Conservation (phyloP, 1,284 basidiomycete genomes). For the Lentinus polychrous region DNA sequence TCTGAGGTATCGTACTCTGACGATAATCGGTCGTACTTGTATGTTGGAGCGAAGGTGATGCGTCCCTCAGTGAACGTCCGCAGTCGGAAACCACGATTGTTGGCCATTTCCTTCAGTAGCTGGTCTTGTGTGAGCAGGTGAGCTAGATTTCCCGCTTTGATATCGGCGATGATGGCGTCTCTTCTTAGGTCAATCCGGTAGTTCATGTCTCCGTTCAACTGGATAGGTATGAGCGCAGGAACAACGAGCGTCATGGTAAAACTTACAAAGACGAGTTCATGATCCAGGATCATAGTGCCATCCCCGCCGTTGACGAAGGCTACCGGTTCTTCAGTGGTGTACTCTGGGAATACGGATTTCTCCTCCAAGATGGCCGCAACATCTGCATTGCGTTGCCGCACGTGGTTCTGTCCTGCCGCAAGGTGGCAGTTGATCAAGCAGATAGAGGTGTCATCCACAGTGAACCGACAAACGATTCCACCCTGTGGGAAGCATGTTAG, state of each 20-base stretch:
- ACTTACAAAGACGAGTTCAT: constrained; percentile 88
- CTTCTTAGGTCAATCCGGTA: constrained; percentile 92
- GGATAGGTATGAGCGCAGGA: not conserved
- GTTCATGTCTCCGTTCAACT: constrained; percentile 82
- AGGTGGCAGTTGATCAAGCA: constrained; percentile 97
- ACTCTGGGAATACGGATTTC: constrained; percentile 58
- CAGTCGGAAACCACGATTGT: constrained; percentile 82
- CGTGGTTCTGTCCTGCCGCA: constrained; percentile 85
- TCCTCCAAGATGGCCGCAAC: constrained; percentile 82
- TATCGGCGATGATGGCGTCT: constrained; percentile 68
- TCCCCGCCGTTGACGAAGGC: constrained; percentile 88
- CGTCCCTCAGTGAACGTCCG: constrained; percentile 80
- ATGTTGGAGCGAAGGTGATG: constrained; percentile 83
- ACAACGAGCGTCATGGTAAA: constrained; percentile 2
- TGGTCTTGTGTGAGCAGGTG: constrained; percentile 80
- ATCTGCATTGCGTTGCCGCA: constrained; percentile 82
- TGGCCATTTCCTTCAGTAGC: constrained; percentile 80
- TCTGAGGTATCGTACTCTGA: constrained; percentile 82
- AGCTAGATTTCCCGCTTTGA: constrained; percentile 59
- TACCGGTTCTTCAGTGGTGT: constrained; percentile 39
- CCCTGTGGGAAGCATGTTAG: constrained; percentile 45
- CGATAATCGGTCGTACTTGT: constrained; percentile 88
- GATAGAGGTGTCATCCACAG: constrained; percentile 86
- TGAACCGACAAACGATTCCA: constrained; percentile 84
- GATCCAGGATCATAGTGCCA: constrained; percentile 91